Conservation (phyloP, 2,329 filamentous ascomycete genomes). For the Ceratocystis variospora region DNA sequence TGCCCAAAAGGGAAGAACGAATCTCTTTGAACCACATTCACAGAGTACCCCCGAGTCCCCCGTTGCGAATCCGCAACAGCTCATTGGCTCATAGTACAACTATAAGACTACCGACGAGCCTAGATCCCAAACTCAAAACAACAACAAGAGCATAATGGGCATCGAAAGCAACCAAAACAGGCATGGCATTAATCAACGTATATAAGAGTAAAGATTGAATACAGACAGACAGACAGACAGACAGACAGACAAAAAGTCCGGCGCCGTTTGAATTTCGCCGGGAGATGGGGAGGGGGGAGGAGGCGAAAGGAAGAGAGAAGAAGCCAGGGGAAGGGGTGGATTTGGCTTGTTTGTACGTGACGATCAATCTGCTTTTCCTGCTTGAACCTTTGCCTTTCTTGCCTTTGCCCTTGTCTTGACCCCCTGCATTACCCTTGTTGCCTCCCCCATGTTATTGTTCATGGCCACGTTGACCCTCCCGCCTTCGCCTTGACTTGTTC, state of each 20-base stretch:
- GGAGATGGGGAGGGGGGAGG: not conserved
- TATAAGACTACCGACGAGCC: not conserved
- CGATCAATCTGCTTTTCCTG: not conserved
- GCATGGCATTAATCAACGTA: not conserved
- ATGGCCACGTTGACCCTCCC: not conserved
- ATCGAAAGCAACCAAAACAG: not conserved
- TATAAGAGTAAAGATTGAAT: not conserved
- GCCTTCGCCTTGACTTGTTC: slow-evolving; percentile 4
- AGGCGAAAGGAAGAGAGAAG: not conserved
- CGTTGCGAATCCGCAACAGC: not conserved
- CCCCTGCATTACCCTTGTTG: not conserved
- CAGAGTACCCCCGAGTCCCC: not conserved
- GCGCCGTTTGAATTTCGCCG: not conserved
- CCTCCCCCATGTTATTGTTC: not conserved
- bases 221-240: not conserved
- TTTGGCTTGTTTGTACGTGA: not conserved
- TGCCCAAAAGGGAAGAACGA: not conserved
- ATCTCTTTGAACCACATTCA: too few species aligned
- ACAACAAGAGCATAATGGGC: not conserved
- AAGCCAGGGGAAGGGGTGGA: not conserved
- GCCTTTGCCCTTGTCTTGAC: not conserved
- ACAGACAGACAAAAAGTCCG: not conserved
- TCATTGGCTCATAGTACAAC: not conserved
- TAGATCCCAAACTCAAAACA: not conserved
- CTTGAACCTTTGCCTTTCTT: not conserved